A percentile compares a stretch with the other conserved stretches of the same genome.
phyloP scores from a whole-genome alignment of 306 rosid genomes.

The Notholithocarpus densiflorus region DNA sequence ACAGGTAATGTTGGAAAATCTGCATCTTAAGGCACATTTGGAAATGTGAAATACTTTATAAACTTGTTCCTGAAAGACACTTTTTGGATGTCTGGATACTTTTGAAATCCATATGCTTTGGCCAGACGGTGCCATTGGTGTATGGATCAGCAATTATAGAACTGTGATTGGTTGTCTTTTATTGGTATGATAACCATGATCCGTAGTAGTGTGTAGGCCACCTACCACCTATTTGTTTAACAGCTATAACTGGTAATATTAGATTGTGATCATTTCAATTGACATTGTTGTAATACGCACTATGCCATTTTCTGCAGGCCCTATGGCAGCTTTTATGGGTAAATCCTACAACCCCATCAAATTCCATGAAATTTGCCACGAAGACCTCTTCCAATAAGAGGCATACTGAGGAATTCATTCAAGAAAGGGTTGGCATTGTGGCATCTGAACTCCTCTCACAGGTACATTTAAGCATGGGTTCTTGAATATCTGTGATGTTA shows the following conservation, averaged over 20 bases:
- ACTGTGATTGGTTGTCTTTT: neutral
- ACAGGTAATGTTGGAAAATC: slow-evolving; percentile 60
- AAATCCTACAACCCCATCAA: slow-evolving; percentile 56
- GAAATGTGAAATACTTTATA: neutral
- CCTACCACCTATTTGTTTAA: neutral
- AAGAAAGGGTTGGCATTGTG: slow-evolving; percentile 78
- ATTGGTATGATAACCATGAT: neutral
- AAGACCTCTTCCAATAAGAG: slow-evolving; percentile 45
- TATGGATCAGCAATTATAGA: neutral
- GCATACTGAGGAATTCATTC: slow-evolving; percentile 66
- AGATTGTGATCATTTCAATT: neutral
- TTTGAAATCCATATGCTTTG: neutral
- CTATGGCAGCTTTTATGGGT: slow-evolving; percentile 96
- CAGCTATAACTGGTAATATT: neutral
- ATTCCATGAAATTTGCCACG: slow-evolving; percentile 41
- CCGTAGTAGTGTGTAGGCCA: neutral
- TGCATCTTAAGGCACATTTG: neutral
- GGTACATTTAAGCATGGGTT: slow-evolving; percentile 42
- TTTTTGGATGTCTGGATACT: neutral
- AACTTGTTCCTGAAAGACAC: neutral
- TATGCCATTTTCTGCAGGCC: slow-evolving; percentile 60
- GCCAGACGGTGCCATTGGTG: neutral
- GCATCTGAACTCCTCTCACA: slow-evolving; percentile 91
- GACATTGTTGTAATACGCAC: neutral
- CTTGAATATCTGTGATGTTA: slow-evolving; percentile 14